Base-by-base conservation (phyloP, 1,284 basidiomycete genomes). In the Leccinum huronense region DNA sequence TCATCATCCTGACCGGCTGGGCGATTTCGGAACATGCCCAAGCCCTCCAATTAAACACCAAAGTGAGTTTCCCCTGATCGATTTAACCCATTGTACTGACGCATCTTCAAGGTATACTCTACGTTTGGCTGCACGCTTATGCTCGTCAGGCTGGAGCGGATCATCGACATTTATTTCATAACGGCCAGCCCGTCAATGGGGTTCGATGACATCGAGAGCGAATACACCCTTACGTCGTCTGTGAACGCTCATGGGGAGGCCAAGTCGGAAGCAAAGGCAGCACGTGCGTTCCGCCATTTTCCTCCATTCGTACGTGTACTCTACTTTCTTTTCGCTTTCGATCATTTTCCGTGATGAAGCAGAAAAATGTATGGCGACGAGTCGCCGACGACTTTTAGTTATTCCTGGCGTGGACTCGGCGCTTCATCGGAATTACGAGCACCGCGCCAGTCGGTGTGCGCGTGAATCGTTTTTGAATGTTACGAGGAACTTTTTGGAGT, bases 21-120 rank as follows among this genome's bases (percentile, higher is more conserved):
- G 95, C 91, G 0, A 97, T 98, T 94, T 91, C 92, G 3, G 89
- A 92, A 51, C 96, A 98, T 70, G 86, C 86, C 2, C 96, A 98
- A 79, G 87, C 85, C 9, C 80, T 95, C 60, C 89, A 88, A 86
- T 82, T 96, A 57, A 93, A 92, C 1, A 92, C 93, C 2, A 89
- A 88, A 80, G 91, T 91, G 33, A 67, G 2, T 55, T 34, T 38
- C 11, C 60, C 45, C 38, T 30, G 23, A 48, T n/a, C 38, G 11
- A 23, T 59, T 4, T 9, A 38, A 60, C 3, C 5, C 23, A 38
- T 63, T 58, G 5, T 23, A 40, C 55, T 67, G 69, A 70, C 59
- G 67, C 54, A 3, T 69, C 59, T 53, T 1, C 55, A 59, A 92
- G 89, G 90, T 97, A 2, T 95, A 97, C 71, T 82, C 83, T 1